Conservation (phyloP, 768 basidiomycete genomes). For the Tulasnella calospora region DNA sequence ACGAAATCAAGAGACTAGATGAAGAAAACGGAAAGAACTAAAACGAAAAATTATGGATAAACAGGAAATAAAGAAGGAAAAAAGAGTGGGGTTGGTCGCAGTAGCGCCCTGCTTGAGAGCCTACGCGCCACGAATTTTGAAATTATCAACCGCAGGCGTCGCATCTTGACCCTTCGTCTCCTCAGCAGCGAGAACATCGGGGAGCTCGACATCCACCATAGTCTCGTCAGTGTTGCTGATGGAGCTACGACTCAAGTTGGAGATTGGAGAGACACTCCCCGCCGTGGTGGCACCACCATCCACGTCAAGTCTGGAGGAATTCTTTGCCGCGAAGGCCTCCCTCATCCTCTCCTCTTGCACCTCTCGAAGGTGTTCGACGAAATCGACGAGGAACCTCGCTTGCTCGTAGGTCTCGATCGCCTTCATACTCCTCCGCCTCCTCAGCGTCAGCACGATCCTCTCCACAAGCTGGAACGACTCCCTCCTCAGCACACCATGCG, state of each 20-base stretch:
- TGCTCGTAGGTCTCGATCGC: conserved; percentile 94
- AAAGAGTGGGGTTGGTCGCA: neutral
- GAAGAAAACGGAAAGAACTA: neutral
- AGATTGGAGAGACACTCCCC: conserved; percentile 1
- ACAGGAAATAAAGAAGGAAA: neutral
- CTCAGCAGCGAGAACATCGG: neutral
- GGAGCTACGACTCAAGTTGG: neutral
- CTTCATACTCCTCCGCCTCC: conserved; percentile 75
- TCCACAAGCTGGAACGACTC: conserved; percentile 65
- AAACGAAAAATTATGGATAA: neutral
- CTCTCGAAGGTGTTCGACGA: conserved; percentile 53
- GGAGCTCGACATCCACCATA: conserved; percentile 7
- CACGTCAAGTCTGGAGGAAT: neutral
- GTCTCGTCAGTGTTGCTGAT: conserved; percentile 6
- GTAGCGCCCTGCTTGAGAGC: neutral
- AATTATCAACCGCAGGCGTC: neutral
- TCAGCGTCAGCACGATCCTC: conserved; percentile 63
- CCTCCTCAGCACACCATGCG: conserved; percentile 33
- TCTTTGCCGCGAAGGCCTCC: neutral
- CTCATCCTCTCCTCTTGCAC: neutral
- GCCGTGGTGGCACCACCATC: neutral
- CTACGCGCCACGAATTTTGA: neutral
- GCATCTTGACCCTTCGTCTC: neutral
- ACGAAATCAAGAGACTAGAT: neutral
- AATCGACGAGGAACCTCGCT: conserved; percentile 76